These are phyloP conservation scores for Colletotrichum sp. DNA, from an alignment of 2,329 filamentous ascomycete genomes.

Conservation along the genomic window DNA sequence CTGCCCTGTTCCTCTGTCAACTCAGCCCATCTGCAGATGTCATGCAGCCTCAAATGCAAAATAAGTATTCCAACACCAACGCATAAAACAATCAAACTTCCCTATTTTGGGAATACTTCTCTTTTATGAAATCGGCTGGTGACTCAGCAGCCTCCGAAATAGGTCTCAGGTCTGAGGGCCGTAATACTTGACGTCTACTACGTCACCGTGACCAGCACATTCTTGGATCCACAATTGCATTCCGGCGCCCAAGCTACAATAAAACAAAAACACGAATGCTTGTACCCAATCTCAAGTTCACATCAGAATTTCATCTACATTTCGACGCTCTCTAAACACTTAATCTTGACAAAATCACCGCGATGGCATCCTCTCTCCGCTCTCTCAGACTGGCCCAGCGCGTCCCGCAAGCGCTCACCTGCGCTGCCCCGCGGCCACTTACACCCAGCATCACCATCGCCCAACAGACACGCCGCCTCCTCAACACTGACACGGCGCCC, in stretches of 20 bases:
- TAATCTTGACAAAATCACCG: background rate
- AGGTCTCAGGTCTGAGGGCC: background rate
- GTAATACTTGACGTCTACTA: background rate
- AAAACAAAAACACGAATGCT: background rate
- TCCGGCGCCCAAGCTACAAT: background rate
- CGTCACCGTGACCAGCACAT: background rate
- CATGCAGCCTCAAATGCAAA: background rate
- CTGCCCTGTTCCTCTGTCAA: background rate
- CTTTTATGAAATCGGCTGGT: background rate
- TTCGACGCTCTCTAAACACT: background rate
- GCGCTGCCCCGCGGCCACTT: background rate
- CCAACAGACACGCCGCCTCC: constrained; percentile 25
- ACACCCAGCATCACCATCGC: background rate
- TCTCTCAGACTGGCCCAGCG: constrained; percentile 3
- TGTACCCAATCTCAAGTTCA: background rate
- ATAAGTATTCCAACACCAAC: background rate
- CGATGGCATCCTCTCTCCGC: constrained; percentile 1
- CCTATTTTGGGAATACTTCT: fast-evolving
- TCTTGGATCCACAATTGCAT: background rate
- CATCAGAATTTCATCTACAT: background rate
- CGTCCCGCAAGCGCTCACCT: background rate
- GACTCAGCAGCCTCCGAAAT: background rate
- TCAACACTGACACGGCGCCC: constrained; percentile 43
- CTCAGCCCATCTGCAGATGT: background rate
- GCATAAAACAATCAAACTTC: background rate